Evolutionary conservation across 2,329 filamentous ascomycete species (phyloP), one percentile per base, ranked within the genome.

Genomic region (Eutypa lata): DNA sequence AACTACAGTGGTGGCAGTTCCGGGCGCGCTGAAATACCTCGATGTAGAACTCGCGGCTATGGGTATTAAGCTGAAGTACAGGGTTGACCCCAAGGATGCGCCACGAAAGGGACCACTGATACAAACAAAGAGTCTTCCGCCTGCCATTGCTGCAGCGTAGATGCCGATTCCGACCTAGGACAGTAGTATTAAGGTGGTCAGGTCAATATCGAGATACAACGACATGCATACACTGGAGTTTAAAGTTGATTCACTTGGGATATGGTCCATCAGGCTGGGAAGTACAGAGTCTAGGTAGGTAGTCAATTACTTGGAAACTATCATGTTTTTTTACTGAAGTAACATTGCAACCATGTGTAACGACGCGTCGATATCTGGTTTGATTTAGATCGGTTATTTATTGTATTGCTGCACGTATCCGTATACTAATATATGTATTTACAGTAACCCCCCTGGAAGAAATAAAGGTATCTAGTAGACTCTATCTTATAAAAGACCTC

Each of bases 31-130:
- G 70, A 91, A 90, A 73, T 97, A 89, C 76, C 74, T 99, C 60
- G 94, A 99, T 73, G 92, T 96, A 19, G 94, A 99, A 73, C 76
- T 99, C 63, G 90, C 92, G 35, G 91, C 91, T 52, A 99, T 99
- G 94, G 94, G 94, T 50, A 87, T 99, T 50, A 88, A 91, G 74
- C 83, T 99, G 74, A 96, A 91, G 78, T 97, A 96, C 63, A 75
- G 75, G 52, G 71, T 84, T 42, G 77, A 79, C 60, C 75, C 73
- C 69, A 87, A 88, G 70, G 88, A 97, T 61, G 80, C 77, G 61
- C 76, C 80, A 51, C 75, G 80, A 48, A 82, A 79, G 67, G 78
- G 80, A 2, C 72, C 73, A 2, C 66, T 82, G 68, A 68, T 70
- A 60, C 76, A 66, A 35, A 66, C 61, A 40, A 61, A 53, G 55